phyloP scores from a whole-genome alignment of 192 early-diverging fungal species.

The Lunasporangiospora selenospora region DNA sequence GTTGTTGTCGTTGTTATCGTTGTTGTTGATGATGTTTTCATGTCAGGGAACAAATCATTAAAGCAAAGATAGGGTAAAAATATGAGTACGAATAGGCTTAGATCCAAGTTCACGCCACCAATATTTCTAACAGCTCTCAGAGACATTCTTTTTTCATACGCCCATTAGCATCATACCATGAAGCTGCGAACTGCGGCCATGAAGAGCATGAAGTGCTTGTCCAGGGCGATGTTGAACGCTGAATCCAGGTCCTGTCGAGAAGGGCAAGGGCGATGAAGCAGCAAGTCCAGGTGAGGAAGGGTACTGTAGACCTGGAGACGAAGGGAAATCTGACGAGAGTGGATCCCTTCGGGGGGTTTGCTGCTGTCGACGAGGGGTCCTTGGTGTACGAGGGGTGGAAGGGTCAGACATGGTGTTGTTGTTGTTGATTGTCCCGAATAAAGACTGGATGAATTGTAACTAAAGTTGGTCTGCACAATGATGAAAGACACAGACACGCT shows the following conservation, averaged over 20 bases:
- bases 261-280: slow-evolving; percentile 32
- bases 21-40: too few relatives aligned
- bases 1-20: too few relatives aligned
- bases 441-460: slow-evolving; percentile 6
- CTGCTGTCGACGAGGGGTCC: slow-evolving; percentile 14
- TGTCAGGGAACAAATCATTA: too few relatives aligned
- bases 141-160: too few relatives aligned
- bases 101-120: too few relatives aligned
- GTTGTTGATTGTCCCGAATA: background rate
- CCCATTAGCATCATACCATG: slow-evolving; percentile 4
- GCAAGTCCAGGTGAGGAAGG: slow-evolving; percentile 25
- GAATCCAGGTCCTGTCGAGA: slow-evolving; percentile 32
- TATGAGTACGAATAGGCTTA: too few relatives aligned
- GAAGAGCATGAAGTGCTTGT: slow-evolving; percentile 20
- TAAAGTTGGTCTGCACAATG: too few relatives aligned
- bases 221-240: slow-evolving; percentile 30
- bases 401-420: too few relatives aligned
- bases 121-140: too few relatives aligned
- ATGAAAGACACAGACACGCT: too few relatives aligned
- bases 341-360: slow-evolving; percentile 7
- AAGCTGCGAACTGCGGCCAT: slow-evolving; percentile 8
- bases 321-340: slow-evolving; percentile 35
- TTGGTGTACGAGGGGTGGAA: too few relatives aligned
- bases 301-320: slow-evolving; percentile 42
- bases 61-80: too few relatives aligned